Base-by-base conservation (phyloP, 2,329 filamentous ascomycete genomes). In the Sphaerulina vaccinii region DNA sequence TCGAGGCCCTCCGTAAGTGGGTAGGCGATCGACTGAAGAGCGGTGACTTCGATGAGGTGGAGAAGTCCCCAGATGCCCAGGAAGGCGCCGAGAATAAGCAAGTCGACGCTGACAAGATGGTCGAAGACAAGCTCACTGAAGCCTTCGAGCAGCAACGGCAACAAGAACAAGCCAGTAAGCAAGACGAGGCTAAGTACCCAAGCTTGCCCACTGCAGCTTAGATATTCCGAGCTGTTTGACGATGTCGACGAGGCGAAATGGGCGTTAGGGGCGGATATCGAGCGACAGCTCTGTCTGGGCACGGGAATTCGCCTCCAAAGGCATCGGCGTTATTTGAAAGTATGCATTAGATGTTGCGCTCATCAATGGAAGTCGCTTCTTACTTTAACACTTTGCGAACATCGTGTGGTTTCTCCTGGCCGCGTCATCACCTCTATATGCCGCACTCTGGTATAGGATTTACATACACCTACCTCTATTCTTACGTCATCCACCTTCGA, bases 1-100 rank as follows among this genome's bases (percentile, higher is more conserved):
- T 85, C 23, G 82, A 85, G 68, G 74, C 76, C 44, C 73, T 85
- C 29, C 75, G 82, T 37, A 75, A 76, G 16, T 80, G 79, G 66
- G 75, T 85, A 59, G 76, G 78, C 49, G 75, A 79, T 42, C 73
- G 78, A 46, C 70, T 85, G 18, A 74, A 80, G 53, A 69, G 71
- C 35, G 77, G 76, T 29, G 79, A 82, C 29, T 83, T 70, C 51
- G 58, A 64, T n/a, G 68, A 69, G 3, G 67, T 52, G 35, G 45
- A 42, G n/a, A 44, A 60, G 27, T 53, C 54, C 13, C 47, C 49
- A 19, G 48, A 52, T 22, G 23, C 57, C 23, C 44, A 50, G 13
- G 54, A 54, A 21, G 56, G 54, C 21, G 54, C 58, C 16, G 41
- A 54, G 22, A 35, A 56, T 33, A 49, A 54, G 18, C 54, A 59